Conservation (phyloP, 441 rosid species). For the Euphorbia celastroides region DNA sequence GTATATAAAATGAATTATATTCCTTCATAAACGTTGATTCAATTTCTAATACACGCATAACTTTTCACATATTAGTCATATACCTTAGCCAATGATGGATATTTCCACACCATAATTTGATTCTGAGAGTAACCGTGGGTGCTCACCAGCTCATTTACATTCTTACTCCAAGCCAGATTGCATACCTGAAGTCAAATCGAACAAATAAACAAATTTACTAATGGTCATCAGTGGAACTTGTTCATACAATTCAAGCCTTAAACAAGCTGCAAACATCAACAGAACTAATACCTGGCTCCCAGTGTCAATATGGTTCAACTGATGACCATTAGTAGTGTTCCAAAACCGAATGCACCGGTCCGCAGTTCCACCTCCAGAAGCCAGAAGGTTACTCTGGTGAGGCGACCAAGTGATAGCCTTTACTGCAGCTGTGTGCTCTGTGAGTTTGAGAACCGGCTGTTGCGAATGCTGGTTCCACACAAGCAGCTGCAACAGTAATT, state of each 20-base stretch:
- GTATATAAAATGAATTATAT: background rate
- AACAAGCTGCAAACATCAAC: too few relatives aligned
- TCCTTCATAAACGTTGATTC: too few relatives aligned
- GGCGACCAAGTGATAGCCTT: constrained; percentile 99
- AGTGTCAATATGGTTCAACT: constrained; percentile 77
- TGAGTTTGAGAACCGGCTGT: constrained; percentile 66
- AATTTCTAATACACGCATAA: too few relatives aligned
- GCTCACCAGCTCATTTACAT: constrained; percentile 93
- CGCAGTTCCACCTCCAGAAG: constrained; percentile 98
- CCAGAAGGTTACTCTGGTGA: constrained; percentile 88
- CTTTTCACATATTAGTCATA: background rate
- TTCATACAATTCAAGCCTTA: too few relatives aligned
- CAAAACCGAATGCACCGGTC: constrained; percentile 95
- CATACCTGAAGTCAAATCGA: constrained; percentile 46
- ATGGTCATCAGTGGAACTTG: too few relatives aligned
- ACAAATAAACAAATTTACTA: too few relatives aligned
- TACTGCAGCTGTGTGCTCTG: constrained; percentile 96
- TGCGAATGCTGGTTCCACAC: constrained; percentile 97
- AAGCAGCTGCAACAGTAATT: constrained; percentile 50
- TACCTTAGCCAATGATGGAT: constrained; percentile 91
- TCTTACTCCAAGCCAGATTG: constrained; percentile 97
- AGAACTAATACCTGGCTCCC: constrained; percentile 73
- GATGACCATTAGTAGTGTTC: constrained; percentile 92
- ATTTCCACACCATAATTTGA: constrained; percentile 98
- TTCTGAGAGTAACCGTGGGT: constrained; percentile 97